Percentiles rank a stretch among this genome's conserved stretches.
Evolutionary conservation across 2,329 filamentous ascomycete genomes (phyloP).

Genomic region (Botrytis porri): DNA sequence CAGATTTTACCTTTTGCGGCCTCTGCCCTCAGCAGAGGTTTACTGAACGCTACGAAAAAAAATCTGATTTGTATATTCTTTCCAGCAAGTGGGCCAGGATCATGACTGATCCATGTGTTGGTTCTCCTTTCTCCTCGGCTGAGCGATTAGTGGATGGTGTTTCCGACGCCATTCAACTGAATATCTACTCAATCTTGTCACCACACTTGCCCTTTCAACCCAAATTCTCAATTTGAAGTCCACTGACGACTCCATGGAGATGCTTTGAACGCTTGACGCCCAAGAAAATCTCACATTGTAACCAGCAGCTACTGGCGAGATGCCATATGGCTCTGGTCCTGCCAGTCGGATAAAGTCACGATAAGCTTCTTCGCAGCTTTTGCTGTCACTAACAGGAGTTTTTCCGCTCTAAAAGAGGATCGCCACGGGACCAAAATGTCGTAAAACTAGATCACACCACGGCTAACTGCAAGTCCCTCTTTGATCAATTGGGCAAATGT

Average conservation of each 20-base stretch:
- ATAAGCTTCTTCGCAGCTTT: not conserved
- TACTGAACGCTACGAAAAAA: not conserved
- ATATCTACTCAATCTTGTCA: too few species aligned
- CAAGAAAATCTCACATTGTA: too few species aligned
- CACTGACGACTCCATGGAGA: too few species aligned
- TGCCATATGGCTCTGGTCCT: too few species aligned
- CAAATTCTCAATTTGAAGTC: too few species aligned
- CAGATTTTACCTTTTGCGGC: not conserved
- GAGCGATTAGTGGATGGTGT: not conserved
- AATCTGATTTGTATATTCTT: not conserved
- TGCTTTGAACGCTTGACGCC: too few species aligned
- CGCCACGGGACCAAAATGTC: not conserved
- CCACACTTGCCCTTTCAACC: too few species aligned
- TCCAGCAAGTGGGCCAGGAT: not conserved
- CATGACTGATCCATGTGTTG: not conserved
- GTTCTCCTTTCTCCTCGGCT: not conserved
- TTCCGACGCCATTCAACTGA: not conserved
- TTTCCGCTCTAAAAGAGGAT: too few species aligned
- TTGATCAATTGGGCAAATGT: constrained; percentile 1
- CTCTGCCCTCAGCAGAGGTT: not conserved
- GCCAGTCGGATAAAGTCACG: not conserved
- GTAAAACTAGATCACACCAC: not conserved
- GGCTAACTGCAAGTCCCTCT: not conserved
- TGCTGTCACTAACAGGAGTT: not conserved
- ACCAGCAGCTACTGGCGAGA: too few species aligned